phyloP scores from a whole-genome alignment of 768 basidiomycete genomes.

The Psilocybe cubensis region DNA sequence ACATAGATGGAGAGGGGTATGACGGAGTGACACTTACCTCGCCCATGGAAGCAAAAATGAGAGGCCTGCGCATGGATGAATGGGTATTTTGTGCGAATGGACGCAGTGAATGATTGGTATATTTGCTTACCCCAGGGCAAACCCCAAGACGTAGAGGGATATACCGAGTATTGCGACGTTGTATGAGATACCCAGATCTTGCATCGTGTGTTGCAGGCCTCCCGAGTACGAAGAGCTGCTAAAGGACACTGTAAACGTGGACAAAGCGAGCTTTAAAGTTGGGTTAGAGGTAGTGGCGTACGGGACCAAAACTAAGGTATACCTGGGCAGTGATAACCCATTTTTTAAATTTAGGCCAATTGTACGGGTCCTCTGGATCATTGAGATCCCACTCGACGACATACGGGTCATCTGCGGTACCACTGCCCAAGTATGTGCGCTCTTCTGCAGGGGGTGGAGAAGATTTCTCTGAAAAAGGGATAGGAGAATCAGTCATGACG shows the following conservation, averaged over 20 bases:
- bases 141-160: constrained; percentile 65
- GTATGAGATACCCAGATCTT: constrained; percentile 51
- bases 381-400: constrained; percentile 56
- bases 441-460: constrained; percentile 3
- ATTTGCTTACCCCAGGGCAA: constrained; percentile 55
- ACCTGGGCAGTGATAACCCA: constrained; percentile 63
- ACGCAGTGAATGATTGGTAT: not conserved
- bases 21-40: constrained; percentile 48
- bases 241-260: constrained; percentile 63
- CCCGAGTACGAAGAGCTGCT: constrained; percentile 61
- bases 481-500: not conserved
- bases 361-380: constrained; percentile 60
- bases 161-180: constrained; percentile 61
- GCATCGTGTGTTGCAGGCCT: constrained; percentile 46
- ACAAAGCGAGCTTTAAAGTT: constrained; percentile 43
- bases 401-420: constrained; percentile 52
- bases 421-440: constrained; percentile 44
- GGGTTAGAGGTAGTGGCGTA: constrained; percentile 3
- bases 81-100: not conserved
- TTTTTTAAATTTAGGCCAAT: constrained; percentile 50
- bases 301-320: constrained; percentile 6
- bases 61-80: constrained; percentile 35
- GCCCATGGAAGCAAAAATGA: constrained; percentile 61
- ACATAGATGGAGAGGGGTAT: not conserved
- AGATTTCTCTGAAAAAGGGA: constrained; percentile 16